Evolutionary conservation across 1,284 basidiomycete genomes (phyloP).

Genomic region (Termitomyces sp.): DNA sequence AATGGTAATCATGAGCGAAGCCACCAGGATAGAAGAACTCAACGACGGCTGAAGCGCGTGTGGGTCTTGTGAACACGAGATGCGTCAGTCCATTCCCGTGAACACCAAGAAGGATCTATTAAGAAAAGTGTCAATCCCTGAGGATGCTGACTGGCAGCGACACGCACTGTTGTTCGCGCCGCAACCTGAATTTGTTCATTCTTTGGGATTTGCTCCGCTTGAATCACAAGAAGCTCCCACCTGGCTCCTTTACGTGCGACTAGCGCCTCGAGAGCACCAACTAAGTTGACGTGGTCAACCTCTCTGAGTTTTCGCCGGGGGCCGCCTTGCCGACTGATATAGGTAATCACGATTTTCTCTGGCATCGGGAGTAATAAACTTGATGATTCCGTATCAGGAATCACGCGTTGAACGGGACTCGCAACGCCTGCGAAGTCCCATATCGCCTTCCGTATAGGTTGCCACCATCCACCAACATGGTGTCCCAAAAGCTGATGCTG

Average conservation of each 20-base stretch:
- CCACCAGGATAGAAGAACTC: conserved; percentile 78
- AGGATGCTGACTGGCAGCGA: neutral
- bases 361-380: conserved; percentile 29
- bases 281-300: conserved; percentile 56
- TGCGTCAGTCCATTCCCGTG: conserved; percentile 81
- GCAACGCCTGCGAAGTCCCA: conserved; percentile 57
- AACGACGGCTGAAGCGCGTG: conserved; percentile 63
- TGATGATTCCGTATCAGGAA: conserved; percentile 15
- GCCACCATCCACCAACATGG: conserved; percentile 60
- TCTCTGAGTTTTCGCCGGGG: conserved; percentile 50
- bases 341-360: conserved; percentile 60
- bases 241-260: conserved; percentile 37
- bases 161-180: conserved; percentile 58
- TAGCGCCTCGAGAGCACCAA: conserved; percentile 50
- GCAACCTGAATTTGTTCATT: conserved; percentile 66
- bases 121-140: neutral
- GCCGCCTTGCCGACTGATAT: conserved; percentile 63
- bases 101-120: conserved; percentile 69
- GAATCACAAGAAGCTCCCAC: conserved; percentile 56
- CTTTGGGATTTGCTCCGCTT: conserved; percentile 63
- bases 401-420: conserved; percentile 13
- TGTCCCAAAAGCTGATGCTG: conserved; percentile 27
- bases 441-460: conserved; percentile 54
- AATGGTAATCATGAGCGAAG: conserved; percentile 80
- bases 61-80: conserved; percentile 72